Evolutionary conservation across 73 alveolate species (phyloP).

Genomic region (Paramecium caudatum): DNA sequence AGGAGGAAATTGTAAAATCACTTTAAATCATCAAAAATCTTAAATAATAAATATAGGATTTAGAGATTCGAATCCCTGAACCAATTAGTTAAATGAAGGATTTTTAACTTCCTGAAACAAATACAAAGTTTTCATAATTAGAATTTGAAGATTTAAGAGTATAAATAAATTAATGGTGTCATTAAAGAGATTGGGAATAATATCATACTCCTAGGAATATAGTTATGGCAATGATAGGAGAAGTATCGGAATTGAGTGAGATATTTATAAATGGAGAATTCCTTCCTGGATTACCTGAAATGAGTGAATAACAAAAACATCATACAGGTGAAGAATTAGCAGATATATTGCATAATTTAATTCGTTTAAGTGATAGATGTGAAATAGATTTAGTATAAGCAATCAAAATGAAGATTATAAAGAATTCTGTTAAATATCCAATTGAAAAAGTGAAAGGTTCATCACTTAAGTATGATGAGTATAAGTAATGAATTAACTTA

Average conservation of each 20-base stretch:
- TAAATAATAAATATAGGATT: neutral
- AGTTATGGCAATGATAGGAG: slow-evolving; percentile 70
- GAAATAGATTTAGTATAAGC: slow-evolving; percentile 68
- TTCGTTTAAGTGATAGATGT: slow-evolving; percentile 68
- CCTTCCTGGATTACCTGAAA: slow-evolving; percentile 72
- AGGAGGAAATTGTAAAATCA: neutral
- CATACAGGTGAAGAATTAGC: slow-evolving; percentile 75
- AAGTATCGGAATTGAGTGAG: slow-evolving; percentile 74
- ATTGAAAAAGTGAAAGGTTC: slow-evolving; percentile 69
- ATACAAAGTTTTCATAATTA: slow-evolving; percentile 23
- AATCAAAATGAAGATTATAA: slow-evolving; percentile 57
- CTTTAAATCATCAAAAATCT: neutral
- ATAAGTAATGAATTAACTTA: neutral
- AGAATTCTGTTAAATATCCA: slow-evolving; percentile 71
- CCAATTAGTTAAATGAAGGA: slow-evolving; percentile 1
- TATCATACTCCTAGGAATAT: slow-evolving; percentile 77
- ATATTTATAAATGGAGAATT: slow-evolving; percentile 54
- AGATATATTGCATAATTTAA: slow-evolving; percentile 67
- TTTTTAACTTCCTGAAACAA: neutral
- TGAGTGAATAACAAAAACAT: slow-evolving; percentile 47
- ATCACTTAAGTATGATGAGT: slow-evolving; percentile 1
- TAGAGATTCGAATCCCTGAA: neutral
- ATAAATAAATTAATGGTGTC: slow-evolving; percentile 50
- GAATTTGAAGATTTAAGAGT: slow-evolving; percentile 56
- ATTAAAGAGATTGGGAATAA: slow-evolving; percentile 73